Base-by-base conservation (phyloP, 768 basidiomycete species). In the Steccherinum ochraceum region DNA sequence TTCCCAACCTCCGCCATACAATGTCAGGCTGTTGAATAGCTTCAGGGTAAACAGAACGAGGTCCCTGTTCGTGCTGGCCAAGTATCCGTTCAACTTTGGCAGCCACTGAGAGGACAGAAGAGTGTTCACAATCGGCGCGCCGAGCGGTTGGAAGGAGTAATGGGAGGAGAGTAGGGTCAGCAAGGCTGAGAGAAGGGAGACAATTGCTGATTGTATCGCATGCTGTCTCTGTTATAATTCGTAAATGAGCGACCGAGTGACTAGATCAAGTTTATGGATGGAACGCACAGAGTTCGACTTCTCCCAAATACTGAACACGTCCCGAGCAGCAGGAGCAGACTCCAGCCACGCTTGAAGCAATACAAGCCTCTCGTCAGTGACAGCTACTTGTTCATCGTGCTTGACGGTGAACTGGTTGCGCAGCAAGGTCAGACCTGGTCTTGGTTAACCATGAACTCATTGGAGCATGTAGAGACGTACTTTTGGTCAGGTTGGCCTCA, bases 251-350 rank as follows among this genome's bases (percentile, higher is more conserved):
- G 18, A 5, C 41, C 5, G 20, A 7, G 46, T 49, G 5, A 7
- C n/a, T n/a, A n/a, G n/a, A n/a, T n/a, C n/a, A n/a, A n/a, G n/a
- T n/a, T n/a, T 10, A 35, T 35, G 30, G 16, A 35, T 16, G 16
- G 30, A 5, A 67, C 78, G 16, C 51, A 86, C 86, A 25, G 76
- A 70, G 43, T 69, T 75, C 1, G 72, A 54, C 5, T 58, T 64
- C 49, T 84, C 81, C 84, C 84, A 89, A 12, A 84, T 56, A 18
- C 68, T 61, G 57, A 90, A 86, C 3, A 89, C 48, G 49, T 87
- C 82, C 26, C 73, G 69, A 23, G 77, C 81, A 1, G 77, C 80
- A 0, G 82, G 75, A 11, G 71, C 72, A 11, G 60, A 65, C 30
- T 78, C 78, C 56, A 90, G 64, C 86, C 86, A 91, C 40, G 72